Evolutionary conservation across 495 filamentous ascomycete species (phyloP), one percentile per base, ranked within the genome.

Genomic region (Pyrenula aspistea): DNA sequence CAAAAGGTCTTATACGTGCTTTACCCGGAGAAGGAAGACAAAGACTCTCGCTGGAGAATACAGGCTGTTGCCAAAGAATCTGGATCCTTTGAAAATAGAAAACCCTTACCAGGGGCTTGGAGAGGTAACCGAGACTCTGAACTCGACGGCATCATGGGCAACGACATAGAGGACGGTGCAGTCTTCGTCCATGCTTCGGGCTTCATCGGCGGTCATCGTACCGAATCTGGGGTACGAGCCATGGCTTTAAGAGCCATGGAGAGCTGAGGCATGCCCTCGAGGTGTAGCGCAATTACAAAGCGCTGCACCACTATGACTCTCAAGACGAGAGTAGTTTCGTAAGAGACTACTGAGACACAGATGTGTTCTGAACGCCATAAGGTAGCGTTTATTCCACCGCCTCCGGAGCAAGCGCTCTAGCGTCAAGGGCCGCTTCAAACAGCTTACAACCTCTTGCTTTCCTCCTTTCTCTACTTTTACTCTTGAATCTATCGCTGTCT

Each of bases 201-300:
- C 2, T 98, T 98, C 68, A 95, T 97, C 68, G 93, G 94, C 19
- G 93, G 93, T 2, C 94, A 96, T 67, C 84, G 85, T 74, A 92
- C 85, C 0, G 90, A 84, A 64, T 89, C 94, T 53, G 94, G 93
- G n/a, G 91, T 84, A 23, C 75, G 88, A 65, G 81, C 83, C 53
- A 92, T 97, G 89, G 91, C 91, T 47, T 73, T 80, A 64, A 88
- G 84, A 71, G 84, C 89, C 10, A 68, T 84, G 60, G 78, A 77
- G 55, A 63, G 75, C 64, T 55, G 11, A 42, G 25, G 54, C n/a
- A n/a, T n/a, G n/a, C n/a, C n/a, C n/a, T n/a, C n/a, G n/a, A n/a
- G n/a, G n/a, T n/a, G n/a, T n/a, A n/a, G n/a, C n/a, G n/a, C n/a
- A n/a, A n/a, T n/a, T n/a, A n/a, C n/a, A n/a, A n/a, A n/a, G n/a